Evolutionary conservation across 495 filamentous ascomycete species (phyloP).

Genomic region (Niebla homalea): DNA sequence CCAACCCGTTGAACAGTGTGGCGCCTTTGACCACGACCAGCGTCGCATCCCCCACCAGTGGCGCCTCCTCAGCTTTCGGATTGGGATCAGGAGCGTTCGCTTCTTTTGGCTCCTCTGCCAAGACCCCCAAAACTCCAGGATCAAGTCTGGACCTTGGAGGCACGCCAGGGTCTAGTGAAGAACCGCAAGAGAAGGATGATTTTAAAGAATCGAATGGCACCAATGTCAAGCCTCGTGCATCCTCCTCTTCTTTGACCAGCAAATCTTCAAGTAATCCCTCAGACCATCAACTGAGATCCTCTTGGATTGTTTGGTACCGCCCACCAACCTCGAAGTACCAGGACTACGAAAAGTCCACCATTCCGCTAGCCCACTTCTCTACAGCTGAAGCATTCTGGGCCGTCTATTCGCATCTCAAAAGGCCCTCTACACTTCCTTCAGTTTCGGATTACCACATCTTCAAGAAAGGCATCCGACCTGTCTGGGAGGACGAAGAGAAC

Average conservation of each 20-base stretch:
- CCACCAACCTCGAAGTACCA: constrained; percentile 91
- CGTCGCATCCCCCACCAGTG: constrained; percentile 73
- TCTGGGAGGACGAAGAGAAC: constrained; percentile 98
- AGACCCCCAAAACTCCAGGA: constrained; percentile 79
- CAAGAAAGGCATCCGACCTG: constrained; percentile 89
- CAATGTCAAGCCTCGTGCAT: constrained; percentile 31
- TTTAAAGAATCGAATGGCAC: constrained; percentile 41
- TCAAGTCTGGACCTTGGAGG: constrained; percentile 59
- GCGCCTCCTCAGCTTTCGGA: constrained; percentile 85
- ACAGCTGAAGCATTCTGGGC: constrained; percentile 86
- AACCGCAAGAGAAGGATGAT: constrained; percentile 44
- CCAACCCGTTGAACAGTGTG: constrained; percentile 76
- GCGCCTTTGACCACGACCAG: constrained; percentile 52
- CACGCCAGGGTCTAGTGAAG: constrained; percentile 41
- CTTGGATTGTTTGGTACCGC: constrained; percentile 95
- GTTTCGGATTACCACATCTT: constrained; percentile 98
- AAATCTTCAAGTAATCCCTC: constrained; percentile 25
- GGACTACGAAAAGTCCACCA: constrained; percentile 95
- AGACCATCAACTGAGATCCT: constrained; percentile 61
- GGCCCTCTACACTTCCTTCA: constrained; percentile 72
- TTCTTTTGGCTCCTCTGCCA: constrained; percentile 72
- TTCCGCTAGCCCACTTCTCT: constrained; percentile 66
- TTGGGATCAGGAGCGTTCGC: constrained; percentile 93
- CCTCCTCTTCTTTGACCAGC: constrained; percentile 26
- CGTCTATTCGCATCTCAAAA: constrained; percentile 82